phyloP scores from a whole-genome alignment of 768 basidiomycete genomes.

The Pholiota conissans region DNA sequence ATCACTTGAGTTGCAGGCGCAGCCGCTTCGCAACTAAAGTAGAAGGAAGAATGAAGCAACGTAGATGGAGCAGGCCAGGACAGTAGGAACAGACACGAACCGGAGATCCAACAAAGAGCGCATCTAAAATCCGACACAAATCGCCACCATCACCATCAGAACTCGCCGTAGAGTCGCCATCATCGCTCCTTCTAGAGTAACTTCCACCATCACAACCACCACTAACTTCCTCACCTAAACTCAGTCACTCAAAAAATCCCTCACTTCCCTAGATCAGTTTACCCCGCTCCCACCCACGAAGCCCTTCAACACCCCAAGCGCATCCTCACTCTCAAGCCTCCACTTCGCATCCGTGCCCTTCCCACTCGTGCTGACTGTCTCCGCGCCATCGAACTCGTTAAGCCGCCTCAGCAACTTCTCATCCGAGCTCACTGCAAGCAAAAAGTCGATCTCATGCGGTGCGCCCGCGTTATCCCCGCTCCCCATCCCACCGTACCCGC shows the following conservation, averaged over 20 bases:
- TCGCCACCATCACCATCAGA: too few relatives aligned
- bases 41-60: not conserved
- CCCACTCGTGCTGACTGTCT: conserved; percentile 70
- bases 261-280: not conserved
- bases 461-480: conserved; percentile 23
- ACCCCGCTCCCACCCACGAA: conserved; percentile 18
- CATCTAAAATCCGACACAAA: too few relatives aligned
- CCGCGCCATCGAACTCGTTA: conserved; percentile 71
- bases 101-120: not conserved
- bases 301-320: conserved; percentile 25
- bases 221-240: too few relatives aligned
- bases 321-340: conserved; percentile 44
- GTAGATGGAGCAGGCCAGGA: not conserved
- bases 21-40: too few relatives aligned
- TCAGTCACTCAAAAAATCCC: too few relatives aligned
- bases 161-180: too few relatives aligned
- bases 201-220: too few relatives aligned
- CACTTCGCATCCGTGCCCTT: conserved; percentile 83
- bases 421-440: conserved; percentile 70
- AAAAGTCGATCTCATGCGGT: conserved; percentile 50
- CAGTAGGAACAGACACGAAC: too few relatives aligned
- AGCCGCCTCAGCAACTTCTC: conserved; percentile 76
- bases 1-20: not conserved
- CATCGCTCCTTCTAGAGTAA: not conserved
- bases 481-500: conserved; percentile 23